These are phyloP conservation scores for Xylariales sp. DNA, from an alignment of 2,329 filamentous ascomycete species.

Conservation along the genomic window DNA sequence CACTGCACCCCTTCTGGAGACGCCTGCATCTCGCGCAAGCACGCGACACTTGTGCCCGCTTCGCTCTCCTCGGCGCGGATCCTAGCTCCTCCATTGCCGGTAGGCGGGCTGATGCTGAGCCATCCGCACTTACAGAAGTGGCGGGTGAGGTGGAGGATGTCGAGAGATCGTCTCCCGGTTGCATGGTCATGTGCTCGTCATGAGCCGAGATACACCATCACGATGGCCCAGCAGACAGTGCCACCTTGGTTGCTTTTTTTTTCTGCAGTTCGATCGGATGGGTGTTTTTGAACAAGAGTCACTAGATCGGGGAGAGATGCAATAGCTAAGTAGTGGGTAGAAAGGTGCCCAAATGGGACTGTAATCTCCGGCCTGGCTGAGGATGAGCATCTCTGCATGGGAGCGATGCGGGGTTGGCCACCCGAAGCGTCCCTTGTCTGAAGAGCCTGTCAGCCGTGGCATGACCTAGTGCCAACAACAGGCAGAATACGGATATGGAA, in stretches of 20 bases:
- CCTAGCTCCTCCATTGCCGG: background rate
- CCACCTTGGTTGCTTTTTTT: too few species aligned
- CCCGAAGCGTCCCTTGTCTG: too few species aligned
- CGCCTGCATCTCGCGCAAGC: slow-evolving; percentile 39
- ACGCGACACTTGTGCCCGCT: slow-evolving; percentile 36
- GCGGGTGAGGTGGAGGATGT: slow-evolving; percentile 2
- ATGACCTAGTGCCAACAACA: too few species aligned
- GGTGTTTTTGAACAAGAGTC: background rate
- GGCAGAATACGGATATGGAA: too few species aligned
- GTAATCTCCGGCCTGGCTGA: slow-evolving; percentile 5
- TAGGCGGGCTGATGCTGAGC: background rate
- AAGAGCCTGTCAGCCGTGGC: too few species aligned
- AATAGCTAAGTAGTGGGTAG: slow-evolving; percentile 2
- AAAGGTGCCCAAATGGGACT: slow-evolving; percentile 4
- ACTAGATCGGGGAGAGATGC: background rate
- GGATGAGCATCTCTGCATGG: background rate
- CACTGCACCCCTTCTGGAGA: slow-evolving; percentile 38
- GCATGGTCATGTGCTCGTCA: slow-evolving; percentile 5
- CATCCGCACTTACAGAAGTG: background rate
- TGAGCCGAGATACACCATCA: slow-evolving; percentile 1
- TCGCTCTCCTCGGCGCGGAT: slow-evolving; percentile 13
- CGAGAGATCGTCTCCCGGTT: slow-evolving; percentile 1
- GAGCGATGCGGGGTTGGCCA: slow-evolving; percentile 3
- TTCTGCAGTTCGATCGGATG: too few species aligned
- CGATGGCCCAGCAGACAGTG: background rate